Evolutionary conservation across 192 early-diverging fungal species (phyloP).

Genomic region (Coemansia sp.): DNA sequence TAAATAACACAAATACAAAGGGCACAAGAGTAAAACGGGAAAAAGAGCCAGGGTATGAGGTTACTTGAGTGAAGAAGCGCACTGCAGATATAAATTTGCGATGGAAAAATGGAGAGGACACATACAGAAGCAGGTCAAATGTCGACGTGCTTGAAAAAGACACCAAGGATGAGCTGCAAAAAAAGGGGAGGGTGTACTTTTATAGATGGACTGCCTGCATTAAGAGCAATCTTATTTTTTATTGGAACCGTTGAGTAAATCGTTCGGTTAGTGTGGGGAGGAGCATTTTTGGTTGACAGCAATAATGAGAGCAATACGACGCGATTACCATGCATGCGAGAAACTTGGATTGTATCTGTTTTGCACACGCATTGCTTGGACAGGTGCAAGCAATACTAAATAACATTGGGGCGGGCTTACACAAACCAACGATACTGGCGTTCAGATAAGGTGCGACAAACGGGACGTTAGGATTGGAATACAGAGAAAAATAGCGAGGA

Average conservation of each 20-base stretch:
- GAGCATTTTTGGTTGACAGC: neutral
- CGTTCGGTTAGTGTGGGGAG: neutral
- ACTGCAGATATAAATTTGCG: neutral
- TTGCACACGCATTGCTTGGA: neutral
- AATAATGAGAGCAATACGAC: neutral
- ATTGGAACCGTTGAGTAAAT: neutral
- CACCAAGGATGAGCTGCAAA: neutral
- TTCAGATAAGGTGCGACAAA: too few species aligned
- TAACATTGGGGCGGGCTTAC: neutral
- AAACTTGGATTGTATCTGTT: slow-evolving; percentile 1
- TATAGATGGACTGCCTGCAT: slow-evolving; percentile 1
- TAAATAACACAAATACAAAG: neutral
- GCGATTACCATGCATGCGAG: slow-evolving; percentile 11
- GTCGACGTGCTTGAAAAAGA: neutral
- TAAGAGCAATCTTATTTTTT: neutral
- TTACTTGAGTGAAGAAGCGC: neutral
- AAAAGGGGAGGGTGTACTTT: neutral
- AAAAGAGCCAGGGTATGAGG: neutral
- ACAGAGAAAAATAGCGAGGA: too few species aligned
- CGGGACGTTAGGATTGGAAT: too few species aligned
- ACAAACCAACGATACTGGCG: too few species aligned
- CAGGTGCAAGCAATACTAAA: neutral
- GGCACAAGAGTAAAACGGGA: neutral
- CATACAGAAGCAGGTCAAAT: neutral
- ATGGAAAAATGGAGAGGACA: neutral